These are phyloP conservation scores for Macrophomina tecta DNA, from an alignment of 2,329 filamentous ascomycete genomes.

Conservation along the genomic window DNA sequence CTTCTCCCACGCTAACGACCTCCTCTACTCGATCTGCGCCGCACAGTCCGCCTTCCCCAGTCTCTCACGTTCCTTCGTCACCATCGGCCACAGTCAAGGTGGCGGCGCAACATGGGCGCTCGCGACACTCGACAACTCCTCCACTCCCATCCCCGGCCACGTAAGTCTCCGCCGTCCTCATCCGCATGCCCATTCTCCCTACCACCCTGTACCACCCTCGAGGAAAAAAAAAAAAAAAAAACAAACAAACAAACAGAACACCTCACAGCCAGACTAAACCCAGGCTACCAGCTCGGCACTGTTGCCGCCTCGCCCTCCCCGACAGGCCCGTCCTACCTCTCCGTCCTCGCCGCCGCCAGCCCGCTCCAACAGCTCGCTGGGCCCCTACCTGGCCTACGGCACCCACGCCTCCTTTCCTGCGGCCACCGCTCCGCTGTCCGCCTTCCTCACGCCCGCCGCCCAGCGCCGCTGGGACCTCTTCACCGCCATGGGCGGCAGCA, in stretches of 20 bases:
- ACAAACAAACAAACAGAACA: too few relatives aligned
- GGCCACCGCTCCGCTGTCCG: neutral
- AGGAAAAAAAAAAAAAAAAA: too few relatives aligned
- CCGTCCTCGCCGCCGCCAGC: neutral
- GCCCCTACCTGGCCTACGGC: neutral
- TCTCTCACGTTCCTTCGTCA: constrained; percentile 49
- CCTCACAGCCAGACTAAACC: neutral
- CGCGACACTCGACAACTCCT: neutral
- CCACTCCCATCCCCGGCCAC: neutral
- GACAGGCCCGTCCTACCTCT: neutral
- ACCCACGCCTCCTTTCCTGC: neutral
- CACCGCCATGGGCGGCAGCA: neutral
- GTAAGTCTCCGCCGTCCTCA: too few relatives aligned
- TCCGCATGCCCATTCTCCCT: too few relatives aligned
- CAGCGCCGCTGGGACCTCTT: neutral
- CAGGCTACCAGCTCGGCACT: neutral
- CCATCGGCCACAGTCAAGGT: constrained; percentile 57
- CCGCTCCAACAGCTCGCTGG: neutral
- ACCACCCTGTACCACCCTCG: too few relatives aligned
- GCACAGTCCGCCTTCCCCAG: constrained; percentile 50
- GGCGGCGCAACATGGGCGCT: constrained; percentile 52
- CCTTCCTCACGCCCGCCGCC: neutral
- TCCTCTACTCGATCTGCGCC: constrained; percentile 52
- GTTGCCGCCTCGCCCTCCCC: neutral
- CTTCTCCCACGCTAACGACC: constrained; percentile 50